Base-by-base conservation (phyloP, 257 asterid genomes). In the Avicennia marina region DNA sequence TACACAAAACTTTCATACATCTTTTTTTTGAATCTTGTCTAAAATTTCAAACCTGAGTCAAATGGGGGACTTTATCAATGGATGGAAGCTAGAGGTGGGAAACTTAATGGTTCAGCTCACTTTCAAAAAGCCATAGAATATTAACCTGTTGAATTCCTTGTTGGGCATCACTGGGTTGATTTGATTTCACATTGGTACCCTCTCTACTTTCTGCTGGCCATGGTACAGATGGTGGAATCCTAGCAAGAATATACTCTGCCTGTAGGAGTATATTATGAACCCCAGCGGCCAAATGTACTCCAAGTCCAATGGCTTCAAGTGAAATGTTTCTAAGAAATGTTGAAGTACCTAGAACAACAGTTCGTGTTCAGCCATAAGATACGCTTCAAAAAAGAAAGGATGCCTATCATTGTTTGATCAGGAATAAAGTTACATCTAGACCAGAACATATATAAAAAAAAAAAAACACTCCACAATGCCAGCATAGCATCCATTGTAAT, bases 211-310 rank as follows among this genome's bases (percentile, higher is more conserved):
- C 91, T 13, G 53, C 70, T 20, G 82, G 86, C 84, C 90, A 78
- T 32, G 96, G 79, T 53, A 77, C 86, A 39, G 94, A 69, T 12
- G 97, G 91, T 58, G 99, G 96, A 70, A 84, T 82, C 61, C 77
- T 84, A 39, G 94, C 78, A 39, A 93, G 82, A 49, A 86, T 78
- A 74, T 82, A 70, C 72, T 93, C 99, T 16, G 95, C 99, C 72
- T 89, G 97, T 42, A 75, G 94, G 60, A 93, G 95, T 78, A 93
- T 64, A 60, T 93, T 78, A 73, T 93, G 97, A 74, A 97, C 86
- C 45, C 94, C 97, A 11, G 89, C 97, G 41, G 99, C 94, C 81
- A 93, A 73, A 74, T 89, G 96, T 63, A 93, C 97, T 52, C 99
- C 99, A 29, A 93, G 82, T 60, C 94, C 94, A 73, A 89, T 80